These are phyloP conservation scores for Rhizopogon vesiculosus DNA, from an alignment of 768 basidiomycete genomes.

Conservation along the genomic window DNA sequence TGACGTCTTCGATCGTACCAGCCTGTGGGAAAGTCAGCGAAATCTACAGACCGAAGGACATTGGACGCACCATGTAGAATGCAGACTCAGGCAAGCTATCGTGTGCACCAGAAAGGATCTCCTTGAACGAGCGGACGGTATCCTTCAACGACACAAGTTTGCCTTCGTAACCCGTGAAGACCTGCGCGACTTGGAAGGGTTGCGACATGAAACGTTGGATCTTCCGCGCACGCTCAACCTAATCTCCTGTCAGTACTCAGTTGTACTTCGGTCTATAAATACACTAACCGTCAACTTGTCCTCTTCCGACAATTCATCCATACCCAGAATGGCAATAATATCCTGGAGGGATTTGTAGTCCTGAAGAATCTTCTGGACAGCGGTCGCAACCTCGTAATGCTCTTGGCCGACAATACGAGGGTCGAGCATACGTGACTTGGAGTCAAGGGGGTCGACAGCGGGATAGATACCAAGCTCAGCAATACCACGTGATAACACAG, in stretches of 20 bases:
- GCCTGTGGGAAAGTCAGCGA: conserved; percentile 31
- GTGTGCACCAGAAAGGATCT: conserved; percentile 88
- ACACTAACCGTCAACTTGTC: conserved; percentile 91
- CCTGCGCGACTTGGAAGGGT: conserved; percentile 99
- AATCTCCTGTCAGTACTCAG: background rate
- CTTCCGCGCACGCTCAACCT: conserved; percentile 98
- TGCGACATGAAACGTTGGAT: conserved; percentile 99
- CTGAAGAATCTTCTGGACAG: conserved; percentile 95
- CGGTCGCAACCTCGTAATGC: conserved; percentile 95
- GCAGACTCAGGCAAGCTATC: conserved; percentile 92
- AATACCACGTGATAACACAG: conserved; percentile 98
- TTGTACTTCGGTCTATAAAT: background rate
- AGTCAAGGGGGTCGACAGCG: conserved; percentile 98
- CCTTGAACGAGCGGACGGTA: conserved; percentile 94
- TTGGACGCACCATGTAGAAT: conserved; percentile 82
- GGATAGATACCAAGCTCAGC: conserved; percentile 99
- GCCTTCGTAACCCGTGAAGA: conserved; percentile 99
- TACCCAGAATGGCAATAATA: conserved; percentile 99
- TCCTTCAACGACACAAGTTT: conserved; percentile 96
- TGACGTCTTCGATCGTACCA: conserved; percentile 96
- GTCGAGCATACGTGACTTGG: conserved; percentile 99
- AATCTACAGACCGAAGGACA: background rate
- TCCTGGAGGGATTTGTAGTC: conserved; percentile 97
- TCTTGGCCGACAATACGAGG: conserved; percentile 95
- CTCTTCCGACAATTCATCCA: conserved; percentile 99